phyloP scores from a whole-genome alignment of 139 green algal species.

The Chlorella sp. region DNA sequence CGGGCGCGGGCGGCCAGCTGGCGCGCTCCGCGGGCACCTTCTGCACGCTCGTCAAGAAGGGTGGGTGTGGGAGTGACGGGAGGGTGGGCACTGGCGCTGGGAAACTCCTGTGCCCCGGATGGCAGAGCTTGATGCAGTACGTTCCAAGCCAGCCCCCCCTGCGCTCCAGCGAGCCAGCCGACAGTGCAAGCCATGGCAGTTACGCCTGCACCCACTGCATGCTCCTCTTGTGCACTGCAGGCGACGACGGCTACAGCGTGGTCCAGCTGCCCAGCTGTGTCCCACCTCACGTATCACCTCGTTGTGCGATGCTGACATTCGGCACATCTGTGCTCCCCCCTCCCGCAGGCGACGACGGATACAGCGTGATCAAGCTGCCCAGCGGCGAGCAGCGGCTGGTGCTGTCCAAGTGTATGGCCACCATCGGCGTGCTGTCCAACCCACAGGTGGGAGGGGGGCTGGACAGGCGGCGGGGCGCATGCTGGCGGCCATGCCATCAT shows the following conservation, averaged over 20 bases:
- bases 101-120: neutral
- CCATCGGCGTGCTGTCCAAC: conserved; percentile 90
- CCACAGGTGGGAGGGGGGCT: conserved; percentile 44
- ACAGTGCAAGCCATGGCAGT: too few relatives aligned
- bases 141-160: too few relatives aligned
- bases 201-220: too few relatives aligned
- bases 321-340: neutral
- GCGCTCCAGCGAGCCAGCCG: too few relatives aligned
- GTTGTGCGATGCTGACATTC: too few relatives aligned
- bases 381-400: conserved; percentile 88
- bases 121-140: too few relatives aligned
- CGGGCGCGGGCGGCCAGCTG: conserved; percentile 80
- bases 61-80: conserved; percentile 8
- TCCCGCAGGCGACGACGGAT: conserved; percentile 59
- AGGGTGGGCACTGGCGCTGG: neutral
- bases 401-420: conserved; percentile 78
- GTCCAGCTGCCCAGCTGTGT: neutral
- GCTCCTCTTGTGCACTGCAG: neutral
- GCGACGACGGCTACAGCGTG: neutral
- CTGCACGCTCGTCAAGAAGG: conserved; percentile 71
- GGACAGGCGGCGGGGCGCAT: neutral
- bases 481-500: neutral
- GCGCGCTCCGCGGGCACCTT: conserved; percentile 75
- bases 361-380: conserved; percentile 80
- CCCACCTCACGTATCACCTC: neutral